Base-by-base conservation (phyloP, 257 asterid genomes). In the Ligustrum vulgare region DNA sequence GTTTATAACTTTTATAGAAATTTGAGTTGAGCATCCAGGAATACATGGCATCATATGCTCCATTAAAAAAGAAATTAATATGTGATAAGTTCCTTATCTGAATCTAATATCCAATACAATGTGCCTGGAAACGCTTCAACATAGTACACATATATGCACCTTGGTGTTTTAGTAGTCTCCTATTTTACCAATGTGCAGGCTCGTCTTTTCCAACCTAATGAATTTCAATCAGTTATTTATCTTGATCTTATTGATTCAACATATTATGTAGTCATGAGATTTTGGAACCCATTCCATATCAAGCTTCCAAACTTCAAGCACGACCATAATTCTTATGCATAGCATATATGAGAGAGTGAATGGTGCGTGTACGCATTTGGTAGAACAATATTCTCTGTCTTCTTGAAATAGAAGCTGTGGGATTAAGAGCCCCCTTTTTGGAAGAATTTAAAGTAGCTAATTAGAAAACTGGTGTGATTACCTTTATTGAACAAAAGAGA, bases 401-500 rank as follows among this genome's bases (percentile, higher is more conserved):
- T 80, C 51, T 71, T 6, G 15, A 31, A 39, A 69, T 11, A 47
- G 20, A 8, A 47, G 5, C n/a, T 12, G 20, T 18, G 25, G 23
- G 22, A 51, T 51, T n/a, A 51, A 54, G 25, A 54, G 63, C 63
- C 28, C 63, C 20, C 63, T 20, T 54, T 51, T n/a, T 54, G 12
- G 28, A 25, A 54, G 25, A 12, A 49, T 49, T 15, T 18, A 18
- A 49, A 49, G 22, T 13, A 49, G 22, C 16, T 16, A 6, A 49
- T 18, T 49, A 49, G 22, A 49, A 16, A 60, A 9, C 4, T 63
- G 51, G 79, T 75, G 36, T 22, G 65, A 82, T 36, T 86, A 95
- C 98, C 98, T 95, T 95, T 81, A 96, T 96, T 54, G 98, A 98
- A 71, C 88, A 93, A 87, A 93, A 95, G 78, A 96, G 98, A 66